Evolutionary conservation across 257 asterid species (phyloP).

Genomic region (Solanum clarkiae): DNA sequence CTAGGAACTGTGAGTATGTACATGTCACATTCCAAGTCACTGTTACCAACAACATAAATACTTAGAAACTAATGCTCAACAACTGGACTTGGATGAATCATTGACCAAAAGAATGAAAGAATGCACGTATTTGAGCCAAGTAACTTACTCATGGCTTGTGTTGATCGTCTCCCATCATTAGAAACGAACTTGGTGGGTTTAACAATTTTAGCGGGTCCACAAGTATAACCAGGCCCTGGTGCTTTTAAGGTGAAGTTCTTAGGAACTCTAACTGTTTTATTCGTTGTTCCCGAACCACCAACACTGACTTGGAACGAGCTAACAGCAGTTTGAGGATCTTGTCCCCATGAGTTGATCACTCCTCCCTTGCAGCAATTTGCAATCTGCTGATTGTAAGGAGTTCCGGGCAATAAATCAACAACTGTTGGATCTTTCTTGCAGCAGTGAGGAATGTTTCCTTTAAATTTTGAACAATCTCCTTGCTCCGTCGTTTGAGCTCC

Average conservation of each 20-base stretch:
- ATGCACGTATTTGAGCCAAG: not conserved
- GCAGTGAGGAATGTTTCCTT: conserved; percentile 45
- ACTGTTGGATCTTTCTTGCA: conserved; percentile 62
- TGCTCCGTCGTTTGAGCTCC: conserved; percentile 50
- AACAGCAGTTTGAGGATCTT: conserved; percentile 48
- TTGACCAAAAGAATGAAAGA: not conserved
- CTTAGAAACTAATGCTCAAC: not conserved
- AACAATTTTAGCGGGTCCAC: conserved; percentile 59
- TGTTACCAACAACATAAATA: conserved; percentile 22
- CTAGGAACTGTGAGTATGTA: conserved; percentile 14
- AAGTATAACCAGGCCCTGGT: conserved; percentile 70
- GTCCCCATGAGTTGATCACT: conserved; percentile 53
- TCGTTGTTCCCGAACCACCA: conserved; percentile 58
- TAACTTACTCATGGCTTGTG: conserved; percentile 72
- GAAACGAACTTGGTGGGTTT: conserved; percentile 38
- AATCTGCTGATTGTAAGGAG: conserved; percentile 68
- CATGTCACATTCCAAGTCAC: conserved; percentile 78
- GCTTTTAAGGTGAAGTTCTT: conserved; percentile 57
- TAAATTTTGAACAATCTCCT: conserved; percentile 50
- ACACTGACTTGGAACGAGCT: conserved; percentile 61
- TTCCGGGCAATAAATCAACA: conserved; percentile 54
- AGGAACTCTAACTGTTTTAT: conserved; percentile 53
- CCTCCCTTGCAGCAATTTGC: conserved; percentile 81
- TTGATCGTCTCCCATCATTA: conserved; percentile 45
- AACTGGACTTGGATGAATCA: not conserved